phyloP scores from a whole-genome alignment of 1,284 basidiomycete genomes.

The Flammula alnicola region DNA sequence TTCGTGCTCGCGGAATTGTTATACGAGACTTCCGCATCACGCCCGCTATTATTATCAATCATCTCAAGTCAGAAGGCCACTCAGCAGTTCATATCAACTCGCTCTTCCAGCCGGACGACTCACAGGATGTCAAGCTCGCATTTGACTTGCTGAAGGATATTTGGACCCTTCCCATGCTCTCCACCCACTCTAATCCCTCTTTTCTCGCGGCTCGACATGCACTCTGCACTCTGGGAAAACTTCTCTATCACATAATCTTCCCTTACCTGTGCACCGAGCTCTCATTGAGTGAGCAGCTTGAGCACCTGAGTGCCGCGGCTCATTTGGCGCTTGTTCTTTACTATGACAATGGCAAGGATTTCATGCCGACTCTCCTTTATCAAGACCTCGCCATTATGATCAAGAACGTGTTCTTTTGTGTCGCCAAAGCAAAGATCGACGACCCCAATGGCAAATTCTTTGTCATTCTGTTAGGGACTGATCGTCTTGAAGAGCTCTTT shows the following conservation, averaged over 20 bases:
- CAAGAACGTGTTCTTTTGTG: constrained; percentile 40
- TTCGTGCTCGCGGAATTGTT: constrained; percentile 28
- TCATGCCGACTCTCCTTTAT: constrained; percentile 33
- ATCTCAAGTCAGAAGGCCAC: constrained; percentile 19
- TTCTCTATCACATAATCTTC: constrained; percentile 27
- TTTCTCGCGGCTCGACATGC: constrained; percentile 21
- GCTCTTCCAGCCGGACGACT: constrained; percentile 36
- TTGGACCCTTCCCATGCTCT: constrained; percentile 26
- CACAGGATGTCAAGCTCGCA: constrained; percentile 35
- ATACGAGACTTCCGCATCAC: constrained; percentile 30
- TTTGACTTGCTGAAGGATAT: constrained; percentile 29
- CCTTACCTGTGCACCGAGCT: constrained; percentile 39
- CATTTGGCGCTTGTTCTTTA: constrained; percentile 13
- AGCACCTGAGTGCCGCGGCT: constrained; percentile 17
- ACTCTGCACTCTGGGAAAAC: constrained; percentile 26
- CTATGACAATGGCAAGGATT: not conserved
- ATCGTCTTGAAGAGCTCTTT: no score
- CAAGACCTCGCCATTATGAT: constrained; percentile 39
- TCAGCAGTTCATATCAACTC: constrained; percentile 18
- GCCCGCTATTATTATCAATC: constrained; percentile 21
- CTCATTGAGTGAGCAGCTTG: constrained; percentile 30
- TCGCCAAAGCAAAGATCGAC: constrained; percentile 39
- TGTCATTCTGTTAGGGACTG: constrained; percentile 38
- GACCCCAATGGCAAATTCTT: constrained; percentile 33
- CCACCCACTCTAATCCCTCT: constrained; percentile 14